Evolutionary conservation across 148 eudicot genomes (phyloP).

Genomic region (Bassia scoparia): DNA sequence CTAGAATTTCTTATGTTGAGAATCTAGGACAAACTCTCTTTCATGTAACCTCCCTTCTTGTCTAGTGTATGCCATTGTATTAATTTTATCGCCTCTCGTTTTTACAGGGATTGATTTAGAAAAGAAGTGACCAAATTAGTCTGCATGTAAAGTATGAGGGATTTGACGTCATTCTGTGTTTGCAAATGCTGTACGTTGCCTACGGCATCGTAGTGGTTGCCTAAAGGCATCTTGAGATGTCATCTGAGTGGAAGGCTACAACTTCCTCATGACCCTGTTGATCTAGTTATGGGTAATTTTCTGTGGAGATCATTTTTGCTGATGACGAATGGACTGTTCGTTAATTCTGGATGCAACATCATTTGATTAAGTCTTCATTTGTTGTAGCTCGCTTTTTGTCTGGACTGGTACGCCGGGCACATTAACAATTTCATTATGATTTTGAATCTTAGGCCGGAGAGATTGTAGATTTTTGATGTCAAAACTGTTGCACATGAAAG

Average conservation of each 20-base stretch:
- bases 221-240: conserved; percentile 73
- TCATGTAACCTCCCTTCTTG: not conserved
- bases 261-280: conserved; percentile 48
- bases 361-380: conserved; percentile 38
- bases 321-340: conserved; percentile 92
- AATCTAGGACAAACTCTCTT: not conserved
- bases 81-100: not conserved
- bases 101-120: conserved; percentile 63
- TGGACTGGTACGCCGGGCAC: conserved; percentile 45
- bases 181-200: conserved; percentile 75
- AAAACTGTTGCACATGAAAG: conserved; percentile 43
- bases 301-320: conserved; percentile 79
- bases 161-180: conserved; percentile 60
- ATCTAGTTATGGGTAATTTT: conserved; percentile 67
- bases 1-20: not conserved
- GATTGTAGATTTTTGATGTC: conserved; percentile 3
- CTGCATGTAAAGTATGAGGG: conserved; percentile 54
- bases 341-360: conserved; percentile 85
- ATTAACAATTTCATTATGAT: not conserved
- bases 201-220: conserved; percentile 52
- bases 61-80: not conserved
- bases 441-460: not conserved
- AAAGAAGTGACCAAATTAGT: conserved; percentile 74
- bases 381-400: conserved; percentile 74
- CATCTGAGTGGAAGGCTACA: conserved; percentile 55